Base-by-base conservation (phyloP, 495 filamentous ascomycete genomes). In the Symbiotaphrina buchneri region DNA sequence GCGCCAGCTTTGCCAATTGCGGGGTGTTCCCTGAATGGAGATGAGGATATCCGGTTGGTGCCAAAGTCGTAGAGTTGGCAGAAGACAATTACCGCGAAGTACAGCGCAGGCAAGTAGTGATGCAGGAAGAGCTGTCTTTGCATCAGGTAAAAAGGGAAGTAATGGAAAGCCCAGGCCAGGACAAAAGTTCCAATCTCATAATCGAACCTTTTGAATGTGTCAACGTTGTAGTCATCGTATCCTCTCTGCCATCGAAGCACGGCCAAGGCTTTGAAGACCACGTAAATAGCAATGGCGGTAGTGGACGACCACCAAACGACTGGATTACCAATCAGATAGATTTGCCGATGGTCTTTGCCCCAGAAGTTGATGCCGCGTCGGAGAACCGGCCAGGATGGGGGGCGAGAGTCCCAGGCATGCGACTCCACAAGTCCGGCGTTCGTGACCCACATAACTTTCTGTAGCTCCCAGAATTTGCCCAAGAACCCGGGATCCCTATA, bases 351-450 rank as follows among this genome's bases (percentile, higher is more conserved):
- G 34, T 93, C 66, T 42, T 76, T 82, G 35, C 87, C 87, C 87
- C 87, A 97, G 65, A 97, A 97, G 57, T 97, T 97, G 63, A 97
- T 97, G 36, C 87, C 87, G 38, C 87, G 82, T 38, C 70, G 70
- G 32, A 97, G 65, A 32, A 91, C 68, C 11, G 87, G 87, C 87
- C 87, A 97, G 13, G 81, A 84, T 10, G 71, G 69, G 8, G 87
- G 87, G 20, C 87, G 74, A 28, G 87, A 95, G 49, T 97, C 87
- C 87, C 87, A 97, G 30, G 83, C 79, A 45, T 97, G 87, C 23
- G 82, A 91, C 47, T 95, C 87, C 18, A 90, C 78, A 33, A 97
- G 68, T 18, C 87, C 90, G 20, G 87, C 87, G 45, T 97, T 97
- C 10, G 90, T 95, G 37, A 65, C 78, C 87, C 87, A 97, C 87